Percentiles rank a stretch among this genome's conserved stretches.
phyloP scores from a whole-genome alignment of 805 yeast species.

The Barnettozyma sp. region DNA sequence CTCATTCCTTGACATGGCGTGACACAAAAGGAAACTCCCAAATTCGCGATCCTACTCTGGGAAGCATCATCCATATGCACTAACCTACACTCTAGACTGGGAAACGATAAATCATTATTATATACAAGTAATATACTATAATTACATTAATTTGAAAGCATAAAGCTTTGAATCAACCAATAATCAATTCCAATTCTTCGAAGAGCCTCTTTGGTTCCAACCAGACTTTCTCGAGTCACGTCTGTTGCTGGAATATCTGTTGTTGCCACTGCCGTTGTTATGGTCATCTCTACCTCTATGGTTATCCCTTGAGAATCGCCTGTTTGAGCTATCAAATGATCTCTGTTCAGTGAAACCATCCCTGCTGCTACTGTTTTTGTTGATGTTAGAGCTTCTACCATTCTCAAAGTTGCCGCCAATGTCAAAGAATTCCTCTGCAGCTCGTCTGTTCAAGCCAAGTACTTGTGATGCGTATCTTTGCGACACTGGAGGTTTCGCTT shows the following conservation, averaged over 20 bases:
- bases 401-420: slow-evolving; percentile 1
- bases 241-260: slow-evolving; percentile 3
- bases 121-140: background rate
- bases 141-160: no score
- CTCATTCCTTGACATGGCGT: no score
- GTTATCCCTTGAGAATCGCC: slow-evolving; percentile 1
- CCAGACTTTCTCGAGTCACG: background rate
- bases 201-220: slow-evolving; percentile 3
- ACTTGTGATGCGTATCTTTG: slow-evolving; percentile 19
- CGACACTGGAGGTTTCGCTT: slow-evolving; percentile 19
- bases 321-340: slow-evolving; percentile 1
- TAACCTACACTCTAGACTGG: no score
- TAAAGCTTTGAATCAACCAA: background rate
- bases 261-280: background rate
- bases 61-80: no score
- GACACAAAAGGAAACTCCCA: no score
- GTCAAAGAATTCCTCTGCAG: slow-evolving; percentile 19
- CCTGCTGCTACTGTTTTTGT: slow-evolving; percentile 5
- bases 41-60: no score
- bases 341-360: slow-evolving; percentile 7
- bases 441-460: slow-evolving; percentile 18
- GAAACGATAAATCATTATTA: no score
- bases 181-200: slow-evolving; percentile 1
- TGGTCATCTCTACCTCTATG: no score
- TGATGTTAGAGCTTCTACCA: background rate